Evolutionary conservation across 306 rosid species (phyloP).

Genomic region (Benincasa hispida): DNA sequence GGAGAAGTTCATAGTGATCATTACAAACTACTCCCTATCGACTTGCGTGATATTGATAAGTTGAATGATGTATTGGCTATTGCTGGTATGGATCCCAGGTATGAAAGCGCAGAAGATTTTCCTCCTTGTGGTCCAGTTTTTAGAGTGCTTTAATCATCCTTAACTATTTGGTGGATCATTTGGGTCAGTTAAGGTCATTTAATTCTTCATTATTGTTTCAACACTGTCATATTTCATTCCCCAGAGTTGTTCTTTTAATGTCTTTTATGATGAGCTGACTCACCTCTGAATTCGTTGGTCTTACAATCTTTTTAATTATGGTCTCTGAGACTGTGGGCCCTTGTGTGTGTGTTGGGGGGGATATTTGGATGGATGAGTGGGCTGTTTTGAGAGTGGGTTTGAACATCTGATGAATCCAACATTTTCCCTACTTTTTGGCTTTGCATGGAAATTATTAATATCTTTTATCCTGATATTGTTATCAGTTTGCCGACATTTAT

Average conservation of each 20-base stretch:
- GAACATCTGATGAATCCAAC: neutral
- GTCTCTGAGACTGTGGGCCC: neutral
- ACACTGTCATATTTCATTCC: neutral
- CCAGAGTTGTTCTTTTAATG: neutral
- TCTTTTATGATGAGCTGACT: neutral
- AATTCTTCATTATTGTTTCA: neutral
- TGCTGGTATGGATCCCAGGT: constrained; percentile 84
- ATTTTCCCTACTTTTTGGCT: neutral
- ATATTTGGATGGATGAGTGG: neutral
- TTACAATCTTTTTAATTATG: neutral
- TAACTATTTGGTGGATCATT: neutral
- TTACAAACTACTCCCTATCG: constrained; percentile 79
- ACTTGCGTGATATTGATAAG: constrained; percentile 49
- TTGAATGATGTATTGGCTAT: constrained; percentile 47
- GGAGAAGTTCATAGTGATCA: constrained; percentile 82
- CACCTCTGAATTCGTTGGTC: neutral
- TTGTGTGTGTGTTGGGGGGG: neutral
- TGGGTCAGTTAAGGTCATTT: neutral
- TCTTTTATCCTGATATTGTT: constrained; percentile 52
- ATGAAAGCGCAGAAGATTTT: constrained; percentile 9
- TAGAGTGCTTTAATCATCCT: neutral
- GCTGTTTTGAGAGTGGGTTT: neutral
- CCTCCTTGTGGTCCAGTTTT: neutral
- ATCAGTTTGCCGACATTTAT: constrained; percentile 99
- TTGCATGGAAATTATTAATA: constrained; percentile 14